Base-by-base conservation (phyloP, 129 eudicot species). In the Rutidosis leptorrhynchoides region DNA sequence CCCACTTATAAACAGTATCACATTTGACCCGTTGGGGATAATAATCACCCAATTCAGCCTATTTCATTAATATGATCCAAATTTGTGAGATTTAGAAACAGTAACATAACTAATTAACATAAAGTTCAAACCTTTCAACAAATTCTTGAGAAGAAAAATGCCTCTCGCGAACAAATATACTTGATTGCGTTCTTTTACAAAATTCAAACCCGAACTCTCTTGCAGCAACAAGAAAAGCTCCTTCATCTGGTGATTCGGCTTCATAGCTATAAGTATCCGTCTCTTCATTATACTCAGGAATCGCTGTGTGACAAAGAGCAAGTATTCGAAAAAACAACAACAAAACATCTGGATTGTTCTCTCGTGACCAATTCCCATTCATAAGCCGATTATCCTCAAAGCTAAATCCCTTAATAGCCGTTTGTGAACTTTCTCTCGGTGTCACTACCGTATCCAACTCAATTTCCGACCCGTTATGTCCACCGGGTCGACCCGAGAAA, bases 181-280 rank as follows among this genome's bases (percentile, higher is more conserved):
- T 89, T 20, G 99, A 86, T 71, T 94, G 99, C 33, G 95, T 86
- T 71, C 99, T 82, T 66, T 69, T 80, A 64, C 85, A 86, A 72
- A 84, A 89, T 77, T 86, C 97, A 68, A 94, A 94, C 55, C 99
- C 99, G 55, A 94, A 86, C 72, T 94, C 99, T 79, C 97, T 82
- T 15, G 99, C 99, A 16, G 99, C 99, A 59, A 90, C 99, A 69
- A 94, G 95, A 79, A 94, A 94, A 10, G 99, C 92, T 28, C 90
- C 92, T 79, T 94, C 99, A 81, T 94, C 99, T 6, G 99, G 99
- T 8, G 99, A 94, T 62, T 94, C 99, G 24, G 95, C 97, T 78
- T 94, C 99, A 78, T 86, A 94, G 46, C 82, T 87, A 68, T 70
- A 80, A 21, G 49, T 58, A 11, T 86, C 90, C 0, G 84, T 89